Base-by-base conservation (phyloP, 306 rosid species). In the Lagenaria siceraria region DNA sequence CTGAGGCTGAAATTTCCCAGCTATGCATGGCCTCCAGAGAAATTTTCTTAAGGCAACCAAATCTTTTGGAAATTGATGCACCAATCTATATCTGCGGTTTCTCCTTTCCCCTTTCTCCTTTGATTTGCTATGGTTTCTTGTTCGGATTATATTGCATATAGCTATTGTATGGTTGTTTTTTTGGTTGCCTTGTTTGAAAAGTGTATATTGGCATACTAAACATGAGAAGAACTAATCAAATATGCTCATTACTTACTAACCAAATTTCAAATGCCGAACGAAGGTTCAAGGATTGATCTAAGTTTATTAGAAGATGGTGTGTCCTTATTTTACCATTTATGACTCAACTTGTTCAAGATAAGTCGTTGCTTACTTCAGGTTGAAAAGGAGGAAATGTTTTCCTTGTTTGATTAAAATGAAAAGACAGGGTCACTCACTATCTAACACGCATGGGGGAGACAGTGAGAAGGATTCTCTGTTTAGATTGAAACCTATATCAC, bases 31-130 rank as follows among this genome's bases (percentile, higher is more conserved):
- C 83, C 8, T 94, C 98, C 13, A 86, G 46, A 76, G 85, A 79
- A 36, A 87, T 90, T 71, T 94, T 94, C 86, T 56, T 84, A 80
- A 91, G 80, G 81, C 97, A 94, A 78, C 96, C 98, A 1, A 91
- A 84, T 82, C 90, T 94, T 31, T 86, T 91, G 87, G 94, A 91
- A 82, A 90, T 94, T 48, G 95, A 90, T 51, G 96, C 96, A 27
- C 97, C 98, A 10, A 61, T 91, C 80, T 90, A 89, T 83, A 94
- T 94, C 56, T 94, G 98, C 83, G 98, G 98, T 94, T 81, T 33
- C 74, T 52, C 56, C 8, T 78, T 31, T 33, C 61, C 65, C 81
- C 12, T 75, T 77, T 72, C 21, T 52, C 12, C 14, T 13, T 74
- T 25, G 59, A 71, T 71, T 24, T 25, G 7, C 15, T 59, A 8